Evolutionary conservation across 176 grass and related monocot genomes (phyloP).

Genomic region (Triticum monococcum): DNA sequence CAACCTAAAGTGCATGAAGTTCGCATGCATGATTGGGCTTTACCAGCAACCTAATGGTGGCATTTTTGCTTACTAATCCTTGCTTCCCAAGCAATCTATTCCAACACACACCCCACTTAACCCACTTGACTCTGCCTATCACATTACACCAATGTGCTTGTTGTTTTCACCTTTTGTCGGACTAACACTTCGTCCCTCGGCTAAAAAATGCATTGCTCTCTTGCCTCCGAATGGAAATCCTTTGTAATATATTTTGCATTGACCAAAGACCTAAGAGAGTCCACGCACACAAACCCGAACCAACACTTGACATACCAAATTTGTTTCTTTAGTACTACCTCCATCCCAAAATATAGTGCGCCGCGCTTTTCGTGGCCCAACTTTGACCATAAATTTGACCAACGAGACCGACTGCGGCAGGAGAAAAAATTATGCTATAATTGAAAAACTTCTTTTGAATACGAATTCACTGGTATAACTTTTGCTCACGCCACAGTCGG

Average conservation of each 20-base stretch:
- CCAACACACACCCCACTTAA: constrained; percentile 31
- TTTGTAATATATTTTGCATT: neutral
- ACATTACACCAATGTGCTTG: neutral
- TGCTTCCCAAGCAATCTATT: neutral
- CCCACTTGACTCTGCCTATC: neutral
- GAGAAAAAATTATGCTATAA: no score
- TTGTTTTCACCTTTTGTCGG: neutral
- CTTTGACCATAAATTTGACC: no score
- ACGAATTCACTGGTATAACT: no score
- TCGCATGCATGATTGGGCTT: neutral
- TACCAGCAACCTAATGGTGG: neutral
- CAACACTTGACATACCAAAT: no score
- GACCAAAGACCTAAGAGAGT: neutral
- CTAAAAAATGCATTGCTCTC: neutral
- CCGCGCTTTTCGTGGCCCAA: no score
- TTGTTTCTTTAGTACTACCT: no score
- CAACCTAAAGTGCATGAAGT: neutral
- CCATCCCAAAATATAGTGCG: no score
- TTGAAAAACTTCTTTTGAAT: no score
- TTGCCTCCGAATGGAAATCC: neutral
- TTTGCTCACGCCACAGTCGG: no score
- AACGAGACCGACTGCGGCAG: no score
- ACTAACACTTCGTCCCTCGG: neutral
- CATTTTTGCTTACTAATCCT: neutral
- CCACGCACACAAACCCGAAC: neutral